A percentile compares a stretch with the other conserved stretches of the same genome.
Evolutionary conservation across 2,329 filamentous ascomycete genomes (phyloP).

Genomic region (Fusarium foetens): DNA sequence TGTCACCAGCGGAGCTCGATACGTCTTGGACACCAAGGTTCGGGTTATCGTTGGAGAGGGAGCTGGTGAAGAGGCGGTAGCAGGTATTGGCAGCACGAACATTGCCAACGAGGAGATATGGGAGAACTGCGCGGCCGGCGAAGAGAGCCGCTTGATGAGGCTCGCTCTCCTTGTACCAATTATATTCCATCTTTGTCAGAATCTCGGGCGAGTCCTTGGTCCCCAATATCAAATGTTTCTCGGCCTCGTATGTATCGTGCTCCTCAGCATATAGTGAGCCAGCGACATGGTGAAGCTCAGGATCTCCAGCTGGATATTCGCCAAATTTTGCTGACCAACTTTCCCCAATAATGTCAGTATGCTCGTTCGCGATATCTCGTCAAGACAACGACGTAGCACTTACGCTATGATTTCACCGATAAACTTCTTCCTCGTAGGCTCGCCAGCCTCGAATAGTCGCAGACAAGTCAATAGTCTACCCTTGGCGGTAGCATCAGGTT

Average conservation of each 20-base stretch:
- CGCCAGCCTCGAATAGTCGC: slow-evolving; percentile 80
- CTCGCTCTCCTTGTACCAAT: slow-evolving; percentile 92
- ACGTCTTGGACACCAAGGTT: slow-evolving; percentile 82
- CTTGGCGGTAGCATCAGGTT: slow-evolving; percentile 78
- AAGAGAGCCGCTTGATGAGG: slow-evolving; percentile 89
- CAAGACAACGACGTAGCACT: slow-evolving; percentile 44
- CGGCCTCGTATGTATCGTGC: slow-evolving; percentile 91
- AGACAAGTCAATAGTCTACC: slow-evolving; percentile 81
- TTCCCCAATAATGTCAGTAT: slow-evolving; percentile 12
- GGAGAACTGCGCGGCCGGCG: slow-evolving; percentile 85
- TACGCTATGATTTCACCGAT: slow-evolving; percentile 84
- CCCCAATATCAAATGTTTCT: slow-evolving; percentile 87
- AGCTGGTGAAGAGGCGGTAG: slow-evolving; percentile 70
- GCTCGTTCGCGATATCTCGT: neutral
- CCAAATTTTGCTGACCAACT: slow-evolving; percentile 87
- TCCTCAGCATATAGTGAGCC: slow-evolving; percentile 92
- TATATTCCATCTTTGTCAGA: slow-evolving; percentile 85
- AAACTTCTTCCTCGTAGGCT: slow-evolving; percentile 93
- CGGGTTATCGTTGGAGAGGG: slow-evolving; percentile 54
- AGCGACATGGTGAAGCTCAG: slow-evolving; percentile 92
- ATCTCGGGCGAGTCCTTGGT: slow-evolving; percentile 87
- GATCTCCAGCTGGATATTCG: slow-evolving; percentile 89
- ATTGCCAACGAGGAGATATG: slow-evolving; percentile 91
- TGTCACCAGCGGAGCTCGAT: slow-evolving; percentile 75
- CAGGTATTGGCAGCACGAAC: slow-evolving; percentile 87